Conservation (phyloP, 2,329 filamentous ascomycete genomes). For the Fonsecaea monophora region DNA sequence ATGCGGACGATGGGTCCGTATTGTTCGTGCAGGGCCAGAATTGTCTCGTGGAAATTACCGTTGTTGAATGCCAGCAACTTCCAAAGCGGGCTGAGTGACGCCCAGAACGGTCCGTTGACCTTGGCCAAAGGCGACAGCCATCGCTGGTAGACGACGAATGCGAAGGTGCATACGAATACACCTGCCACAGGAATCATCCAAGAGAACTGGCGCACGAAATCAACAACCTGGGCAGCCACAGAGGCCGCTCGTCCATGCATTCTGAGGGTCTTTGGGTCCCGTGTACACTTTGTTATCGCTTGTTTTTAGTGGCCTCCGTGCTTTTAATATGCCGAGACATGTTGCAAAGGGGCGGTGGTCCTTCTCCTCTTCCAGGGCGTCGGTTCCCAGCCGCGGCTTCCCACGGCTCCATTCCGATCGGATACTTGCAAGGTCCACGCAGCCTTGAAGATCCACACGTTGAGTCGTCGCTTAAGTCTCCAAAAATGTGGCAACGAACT, state of each 20-base stretch:
- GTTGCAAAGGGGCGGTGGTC: not conserved
- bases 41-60: conserved; percentile 18
- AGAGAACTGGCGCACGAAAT: not conserved
- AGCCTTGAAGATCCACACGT: not conserved
- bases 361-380: not conserved
- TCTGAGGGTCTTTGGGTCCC: not conserved
- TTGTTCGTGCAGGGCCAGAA: conserved; percentile 13
- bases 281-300: not conserved
- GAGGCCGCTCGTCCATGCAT: not conserved
- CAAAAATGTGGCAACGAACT: not conserved
- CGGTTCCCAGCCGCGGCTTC: conserved; percentile 5
- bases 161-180: not conserved
- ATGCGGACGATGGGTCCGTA: conserved; percentile 15
- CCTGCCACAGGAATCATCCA: conserved; percentile 3
- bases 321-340: conserved; percentile 6
- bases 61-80: conserved; percentile 11
- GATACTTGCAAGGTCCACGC: not conserved
- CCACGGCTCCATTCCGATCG: not conserved
- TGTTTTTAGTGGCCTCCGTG: not conserved
- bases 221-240: not conserved
- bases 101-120: conserved; percentile 97
- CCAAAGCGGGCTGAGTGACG: conserved; percentile 70
- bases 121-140: conserved; percentile 60
- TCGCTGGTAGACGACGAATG: conserved; percentile 13
- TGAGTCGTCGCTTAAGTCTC: not conserved